Conservation (phyloP, 2,329 filamentous ascomycete genomes). For the Beauveria sp. region DNA sequence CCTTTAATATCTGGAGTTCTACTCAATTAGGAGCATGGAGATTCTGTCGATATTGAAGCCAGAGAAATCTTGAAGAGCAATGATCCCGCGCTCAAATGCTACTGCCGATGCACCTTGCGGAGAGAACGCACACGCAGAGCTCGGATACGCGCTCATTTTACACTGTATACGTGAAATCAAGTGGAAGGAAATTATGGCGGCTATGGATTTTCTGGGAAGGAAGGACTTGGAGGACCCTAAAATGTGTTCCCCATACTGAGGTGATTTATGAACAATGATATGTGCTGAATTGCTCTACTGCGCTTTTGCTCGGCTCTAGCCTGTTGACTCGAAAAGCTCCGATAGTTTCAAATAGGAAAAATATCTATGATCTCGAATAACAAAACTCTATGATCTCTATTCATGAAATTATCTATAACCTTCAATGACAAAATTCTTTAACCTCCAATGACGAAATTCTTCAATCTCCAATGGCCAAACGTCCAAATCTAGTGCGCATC, state of each 20-base stretch:
- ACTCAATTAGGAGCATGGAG: constrained; percentile 21
- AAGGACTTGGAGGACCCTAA: constrained; percentile 20
- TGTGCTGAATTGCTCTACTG: not conserved
- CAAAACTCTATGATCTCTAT: too few relatives aligned
- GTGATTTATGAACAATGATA: not conserved
- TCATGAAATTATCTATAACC: not conserved
- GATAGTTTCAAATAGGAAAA: not conserved
- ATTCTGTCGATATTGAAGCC: constrained; percentile 19
- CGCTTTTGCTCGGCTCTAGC: not conserved
- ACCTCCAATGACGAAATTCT: not conserved
- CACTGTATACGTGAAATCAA: constrained; percentile 17
- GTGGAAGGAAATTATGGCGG: constrained; percentile 23
- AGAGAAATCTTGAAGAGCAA: constrained; percentile 17
- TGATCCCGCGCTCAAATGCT: constrained; percentile 21
- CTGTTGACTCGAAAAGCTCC: not conserved
- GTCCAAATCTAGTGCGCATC: not conserved
- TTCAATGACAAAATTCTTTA: not conserved
- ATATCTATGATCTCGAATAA: not conserved
- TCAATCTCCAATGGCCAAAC: not conserved
- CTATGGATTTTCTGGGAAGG: constrained; percentile 20
- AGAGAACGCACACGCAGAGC: constrained; percentile 16
- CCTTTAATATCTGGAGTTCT: constrained; percentile 37
- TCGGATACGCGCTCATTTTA: constrained; percentile 17
- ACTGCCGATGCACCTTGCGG: constrained; percentile 24
- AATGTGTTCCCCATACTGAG: constrained; percentile 2